phyloP scores from a whole-genome alignment of 176 grass and related monocot species.

The Oryza rufipogon region DNA sequence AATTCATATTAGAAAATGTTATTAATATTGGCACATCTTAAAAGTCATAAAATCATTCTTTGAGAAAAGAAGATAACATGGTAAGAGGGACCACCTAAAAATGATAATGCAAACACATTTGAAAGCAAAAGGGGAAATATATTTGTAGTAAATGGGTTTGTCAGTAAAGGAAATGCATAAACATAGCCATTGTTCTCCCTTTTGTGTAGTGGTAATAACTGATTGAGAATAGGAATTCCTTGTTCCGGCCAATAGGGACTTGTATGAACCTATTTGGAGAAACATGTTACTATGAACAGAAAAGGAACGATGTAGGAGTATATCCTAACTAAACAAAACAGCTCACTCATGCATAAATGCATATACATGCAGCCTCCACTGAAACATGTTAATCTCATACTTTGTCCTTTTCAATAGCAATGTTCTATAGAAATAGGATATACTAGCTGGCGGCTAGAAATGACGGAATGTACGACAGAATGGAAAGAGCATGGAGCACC shows the following conservation, averaged over 20 bases:
- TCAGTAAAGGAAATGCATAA: background rate
- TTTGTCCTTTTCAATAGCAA: background rate
- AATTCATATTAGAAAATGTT: too few species aligned
- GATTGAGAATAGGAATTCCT: background rate
- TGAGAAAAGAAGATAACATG: too few species aligned
- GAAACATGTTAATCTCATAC: background rate
- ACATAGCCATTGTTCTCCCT: background rate
- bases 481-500: background rate
- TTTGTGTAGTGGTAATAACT: too few species aligned
- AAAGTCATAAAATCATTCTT: too few species aligned
- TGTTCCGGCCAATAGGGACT: background rate
- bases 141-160: background rate
- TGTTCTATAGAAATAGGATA: background rate
- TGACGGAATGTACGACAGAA: conserved; percentile 4
- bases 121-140: background rate
- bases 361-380: conserved; percentile 17
- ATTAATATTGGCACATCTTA: too few species aligned
- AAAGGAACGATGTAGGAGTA: background rate
- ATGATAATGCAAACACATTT: background rate
- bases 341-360: background rate
- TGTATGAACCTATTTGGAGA: background rate
- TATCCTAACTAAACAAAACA: conserved; percentile 21
- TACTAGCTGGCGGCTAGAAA: background rate
- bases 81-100: background rate
- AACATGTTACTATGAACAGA: background rate